Percentiles rank a stretch among this genome's conserved stretches.
These are phyloP conservation scores for Chloris gayana DNA, from an alignment of 176 grass and related monocot species.

Conservation along the genomic window DNA sequence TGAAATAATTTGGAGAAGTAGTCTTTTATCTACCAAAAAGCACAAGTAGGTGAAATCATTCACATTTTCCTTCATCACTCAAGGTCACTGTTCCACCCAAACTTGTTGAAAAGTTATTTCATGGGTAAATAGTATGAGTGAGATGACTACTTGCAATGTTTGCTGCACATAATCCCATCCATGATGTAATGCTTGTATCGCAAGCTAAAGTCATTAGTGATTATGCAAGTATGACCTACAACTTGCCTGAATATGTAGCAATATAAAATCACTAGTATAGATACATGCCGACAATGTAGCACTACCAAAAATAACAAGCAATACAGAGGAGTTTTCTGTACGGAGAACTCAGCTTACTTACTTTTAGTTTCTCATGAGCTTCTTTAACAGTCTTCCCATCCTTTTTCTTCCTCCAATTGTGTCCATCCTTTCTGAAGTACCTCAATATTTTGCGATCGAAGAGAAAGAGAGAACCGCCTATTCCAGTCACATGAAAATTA, in stretches of 20 bases:
- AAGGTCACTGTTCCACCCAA: neutral
- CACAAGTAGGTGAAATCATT: constrained; percentile 4
- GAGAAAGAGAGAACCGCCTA: constrained; percentile 76
- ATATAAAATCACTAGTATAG: neutral
- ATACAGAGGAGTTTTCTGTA: neutral
- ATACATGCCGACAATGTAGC: neutral
- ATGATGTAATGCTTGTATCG: neutral
- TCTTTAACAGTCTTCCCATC: constrained; percentile 80
- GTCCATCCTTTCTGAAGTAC: constrained; percentile 82
- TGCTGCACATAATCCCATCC: neutral
- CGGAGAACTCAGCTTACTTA: constrained; percentile 39
- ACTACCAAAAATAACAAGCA: constrained; percentile 22
- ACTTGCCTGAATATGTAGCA: neutral
- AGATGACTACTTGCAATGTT: constrained; percentile 4
- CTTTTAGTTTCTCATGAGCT: constrained; percentile 84
- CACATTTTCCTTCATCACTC: constrained; percentile 9
- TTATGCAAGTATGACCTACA: neutral
- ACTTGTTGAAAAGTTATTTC: constrained; percentile 5
- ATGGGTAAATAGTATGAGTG: neutral
- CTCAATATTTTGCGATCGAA: constrained; percentile 76
- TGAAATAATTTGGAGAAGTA: neutral
- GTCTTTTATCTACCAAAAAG: neutral
- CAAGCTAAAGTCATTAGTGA: neutral
- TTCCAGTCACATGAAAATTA: constrained; percentile 25
- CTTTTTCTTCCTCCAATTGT: constrained; percentile 82